A percentile compares a stretch with the other conserved stretches of the same genome.
Evolutionary conservation across 805 yeast species (phyloP).

Genomic region (Debaryomyces castellii): DNA sequence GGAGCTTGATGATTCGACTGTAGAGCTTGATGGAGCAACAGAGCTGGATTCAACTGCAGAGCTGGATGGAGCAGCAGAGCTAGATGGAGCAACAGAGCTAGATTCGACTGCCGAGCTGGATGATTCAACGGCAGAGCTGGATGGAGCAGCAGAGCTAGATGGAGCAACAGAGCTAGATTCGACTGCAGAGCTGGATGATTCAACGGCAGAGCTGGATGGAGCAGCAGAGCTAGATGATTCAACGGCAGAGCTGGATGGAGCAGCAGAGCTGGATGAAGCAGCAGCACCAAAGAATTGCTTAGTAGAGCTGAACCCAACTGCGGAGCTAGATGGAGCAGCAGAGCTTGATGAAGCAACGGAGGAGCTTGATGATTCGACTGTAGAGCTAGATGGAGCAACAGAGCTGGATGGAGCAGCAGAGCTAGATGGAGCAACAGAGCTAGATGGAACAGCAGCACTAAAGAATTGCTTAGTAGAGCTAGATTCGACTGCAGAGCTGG

Average conservation of each 20-base stretch:
- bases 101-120: background rate
- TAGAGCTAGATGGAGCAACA: background rate
- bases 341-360: background rate
- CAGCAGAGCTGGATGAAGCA: too few relatives aligned
- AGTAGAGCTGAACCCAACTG: background rate
- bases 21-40: background rate
- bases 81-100: background rate
- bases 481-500: too few relatives aligned
- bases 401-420: background rate
- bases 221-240: too few relatives aligned
- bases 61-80: background rate
- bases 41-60: background rate
- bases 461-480: too few relatives aligned
- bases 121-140: background rate
- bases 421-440: too few relatives aligned
- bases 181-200: background rate
- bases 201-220: too few relatives aligned
- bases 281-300: too few relatives aligned
- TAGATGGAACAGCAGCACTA: too few relatives aligned
- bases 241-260: too few relatives aligned
- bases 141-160: background rate
- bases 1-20: constrained; percentile 21
- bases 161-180: background rate
- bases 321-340: background rate
- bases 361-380: background rate